A percentile compares a stretch with the other conserved stretches of the same genome.
Conservation (phyloP, 1,284 basidiomycete genomes). For the Moesziomyces aphidis region DNA sequence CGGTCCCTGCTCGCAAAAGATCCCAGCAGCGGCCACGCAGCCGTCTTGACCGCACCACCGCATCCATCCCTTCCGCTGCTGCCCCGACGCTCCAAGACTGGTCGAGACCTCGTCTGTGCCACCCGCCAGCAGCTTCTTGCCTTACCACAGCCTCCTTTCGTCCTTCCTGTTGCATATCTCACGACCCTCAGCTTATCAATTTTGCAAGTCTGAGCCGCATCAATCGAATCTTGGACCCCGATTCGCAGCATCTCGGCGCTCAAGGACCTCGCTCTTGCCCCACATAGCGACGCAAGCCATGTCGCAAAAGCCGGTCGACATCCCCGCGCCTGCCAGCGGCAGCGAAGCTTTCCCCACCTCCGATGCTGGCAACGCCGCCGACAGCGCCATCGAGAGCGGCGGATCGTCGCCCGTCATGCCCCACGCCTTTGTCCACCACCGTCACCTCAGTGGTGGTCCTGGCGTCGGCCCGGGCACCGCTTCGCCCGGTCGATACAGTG, state of each 20-base stretch:
- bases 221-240: too few species aligned
- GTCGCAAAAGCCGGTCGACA: conserved; percentile 33
- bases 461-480: conserved; percentile 49
- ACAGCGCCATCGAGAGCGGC: conserved; percentile 34
- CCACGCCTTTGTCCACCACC: conserved; percentile 74
- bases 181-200: neutral
- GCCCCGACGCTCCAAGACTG: too few species aligned
- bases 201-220: neutral
- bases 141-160: neutral
- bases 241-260: neutral
- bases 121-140: too few species aligned
- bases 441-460: conserved; percentile 71
- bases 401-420: conserved; percentile 37
- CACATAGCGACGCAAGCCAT: conserved; percentile 4
- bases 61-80: neutral
- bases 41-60: neutral
- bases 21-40: too few species aligned
- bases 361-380: conserved; percentile 8
- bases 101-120: too few species aligned
- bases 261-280: neutral
- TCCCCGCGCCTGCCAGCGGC: conserved; percentile 3
- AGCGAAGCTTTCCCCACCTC: conserved; percentile 1
- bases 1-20: conserved; percentile 3
- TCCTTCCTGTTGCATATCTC: neutral
- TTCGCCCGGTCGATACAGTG: conserved; percentile 40